A percentile compares a stretch with the other conserved stretches of the same genome.
Evolutionary conservation across 2,329 filamentous ascomycete species (phyloP).

Genomic region (Claviceps purpurea): DNA sequence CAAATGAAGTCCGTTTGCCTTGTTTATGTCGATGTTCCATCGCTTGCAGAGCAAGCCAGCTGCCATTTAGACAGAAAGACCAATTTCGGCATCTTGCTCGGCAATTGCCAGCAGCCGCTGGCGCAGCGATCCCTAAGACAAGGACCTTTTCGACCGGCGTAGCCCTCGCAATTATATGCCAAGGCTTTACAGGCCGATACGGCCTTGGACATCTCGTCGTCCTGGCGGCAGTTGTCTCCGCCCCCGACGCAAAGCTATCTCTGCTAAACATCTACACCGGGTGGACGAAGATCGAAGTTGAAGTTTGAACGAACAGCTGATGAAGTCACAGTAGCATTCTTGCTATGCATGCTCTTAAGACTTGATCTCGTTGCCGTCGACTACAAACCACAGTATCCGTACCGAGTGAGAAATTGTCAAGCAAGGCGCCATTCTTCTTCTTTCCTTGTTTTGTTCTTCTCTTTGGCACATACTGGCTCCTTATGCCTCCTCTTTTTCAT

Average conservation of each 20-base stretch:
- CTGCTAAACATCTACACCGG: conserved; percentile 45
- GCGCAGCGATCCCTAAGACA: conserved; percentile 3
- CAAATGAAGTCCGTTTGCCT: no score
- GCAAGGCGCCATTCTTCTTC: no score
- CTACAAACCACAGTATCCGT: no score
- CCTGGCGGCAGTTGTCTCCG: conserved; percentile 14
- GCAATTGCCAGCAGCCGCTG: conserved; percentile 14
- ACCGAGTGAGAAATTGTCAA: no score
- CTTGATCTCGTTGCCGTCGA: no score
- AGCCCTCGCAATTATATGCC: conserved; percentile 44
- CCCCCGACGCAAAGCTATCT: conserved; percentile 1
- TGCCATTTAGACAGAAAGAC: conserved; percentile 3
- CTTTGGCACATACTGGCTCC: no score
- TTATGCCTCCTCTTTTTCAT: no score
- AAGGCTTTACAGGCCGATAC: conserved; percentile 53
- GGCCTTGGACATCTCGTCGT: conserved; percentile 50
- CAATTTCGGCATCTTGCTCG: conserved; percentile 18
- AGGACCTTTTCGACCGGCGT: conserved; percentile 6
- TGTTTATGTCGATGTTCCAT: no score
- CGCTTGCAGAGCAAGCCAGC: no score
- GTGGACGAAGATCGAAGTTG: conserved; percentile 38
- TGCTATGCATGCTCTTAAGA: no score
- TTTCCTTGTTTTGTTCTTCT: no score
- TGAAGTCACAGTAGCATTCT: conserved; percentile 23
- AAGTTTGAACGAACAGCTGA: conserved; percentile 49